Evolutionary conservation across 768 basidiomycete species (phyloP).

Genomic region (Pulveroboletus ravenelii): DNA sequence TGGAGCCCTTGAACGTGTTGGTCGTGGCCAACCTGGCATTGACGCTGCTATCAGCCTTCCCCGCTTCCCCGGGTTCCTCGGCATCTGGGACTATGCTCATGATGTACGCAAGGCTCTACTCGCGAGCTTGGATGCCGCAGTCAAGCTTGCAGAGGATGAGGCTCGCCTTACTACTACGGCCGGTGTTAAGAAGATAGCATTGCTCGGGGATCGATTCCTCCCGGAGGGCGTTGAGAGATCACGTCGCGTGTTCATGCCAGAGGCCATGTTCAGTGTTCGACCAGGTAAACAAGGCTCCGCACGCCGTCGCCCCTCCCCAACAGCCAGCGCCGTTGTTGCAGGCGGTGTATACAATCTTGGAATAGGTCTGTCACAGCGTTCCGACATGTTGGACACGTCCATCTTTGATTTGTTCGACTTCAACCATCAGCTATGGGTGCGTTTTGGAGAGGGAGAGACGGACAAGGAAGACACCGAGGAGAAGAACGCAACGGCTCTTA

Average conservation of each 20-base stretch:
- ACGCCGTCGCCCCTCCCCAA: conserved; percentile 33
- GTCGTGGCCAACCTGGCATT: conserved; percentile 66
- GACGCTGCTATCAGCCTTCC: conserved; percentile 56
- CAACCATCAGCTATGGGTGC: conserved; percentile 68
- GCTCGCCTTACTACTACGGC: conserved; percentile 61
- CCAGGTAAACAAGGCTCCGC: conserved; percentile 36
- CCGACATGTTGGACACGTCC: conserved; percentile 74
- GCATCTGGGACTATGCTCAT: conserved; percentile 80
- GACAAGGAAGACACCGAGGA: conserved; percentile 31
- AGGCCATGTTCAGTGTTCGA: conserved; percentile 86
- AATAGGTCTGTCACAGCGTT: conserved; percentile 71
- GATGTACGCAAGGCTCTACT: conserved; percentile 77
- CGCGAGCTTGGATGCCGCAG: conserved; percentile 74
- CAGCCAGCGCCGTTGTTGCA: conserved; percentile 56
- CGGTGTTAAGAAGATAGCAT: conserved; percentile 62
- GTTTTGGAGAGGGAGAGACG: conserved; percentile 52
- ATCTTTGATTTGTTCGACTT: conserved; percentile 85
- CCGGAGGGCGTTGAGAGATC: conserved; percentile 78
- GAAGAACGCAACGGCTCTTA: conserved; percentile 55
- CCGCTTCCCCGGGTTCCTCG: conserved; percentile 75
- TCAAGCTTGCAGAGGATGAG: conserved; percentile 77
- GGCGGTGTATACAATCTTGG: conserved; percentile 79
- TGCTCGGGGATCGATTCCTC: conserved; percentile 72
- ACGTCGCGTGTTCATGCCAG: conserved; percentile 87
- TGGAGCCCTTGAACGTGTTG: conserved; percentile 71